A percentile compares a stretch with the other conserved stretches of the same genome.
Conservation (phyloP, 2,329 filamentous ascomycete species). For the Aspergillus sp. region DNA sequence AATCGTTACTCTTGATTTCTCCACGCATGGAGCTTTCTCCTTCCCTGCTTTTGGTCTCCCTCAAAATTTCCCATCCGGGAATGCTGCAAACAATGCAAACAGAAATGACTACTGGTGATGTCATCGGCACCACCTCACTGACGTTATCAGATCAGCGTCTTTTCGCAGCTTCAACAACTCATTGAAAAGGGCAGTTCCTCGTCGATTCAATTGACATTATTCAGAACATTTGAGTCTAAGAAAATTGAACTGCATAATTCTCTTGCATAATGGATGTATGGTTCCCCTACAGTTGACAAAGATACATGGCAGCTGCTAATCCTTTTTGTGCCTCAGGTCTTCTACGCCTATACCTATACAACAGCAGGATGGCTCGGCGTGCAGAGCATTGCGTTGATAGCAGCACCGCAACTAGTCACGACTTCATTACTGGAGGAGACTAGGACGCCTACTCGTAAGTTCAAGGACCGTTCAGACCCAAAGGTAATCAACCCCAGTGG, state of each 20-base stretch:
- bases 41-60: too few relatives aligned
- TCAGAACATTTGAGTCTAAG: neutral
- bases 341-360: constrained; percentile 38
- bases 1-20: too few relatives aligned
- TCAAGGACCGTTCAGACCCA: neutral
- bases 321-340: constrained; percentile 27
- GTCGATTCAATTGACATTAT: neutral
- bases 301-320: constrained; percentile 5
- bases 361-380: constrained; percentile 38
- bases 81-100: constrained; percentile 8
- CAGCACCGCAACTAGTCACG: constrained; percentile 54
- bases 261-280: constrained; percentile 13
- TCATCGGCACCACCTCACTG: neutral
- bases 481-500: neutral
- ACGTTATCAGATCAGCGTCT: neutral
- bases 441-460: constrained; percentile 42
- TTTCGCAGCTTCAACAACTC: too few relatives aligned
- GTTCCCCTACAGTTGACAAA: neutral
- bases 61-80: too few relatives aligned
- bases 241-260: neutral
- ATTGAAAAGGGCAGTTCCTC: neutral
- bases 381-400: constrained; percentile 47
- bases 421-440: constrained; percentile 52
- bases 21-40: too few relatives aligned
- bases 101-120: constrained; percentile 1